Conservation (phyloP, 148 eudicot species). For the Pouteria glomerata region DNA sequence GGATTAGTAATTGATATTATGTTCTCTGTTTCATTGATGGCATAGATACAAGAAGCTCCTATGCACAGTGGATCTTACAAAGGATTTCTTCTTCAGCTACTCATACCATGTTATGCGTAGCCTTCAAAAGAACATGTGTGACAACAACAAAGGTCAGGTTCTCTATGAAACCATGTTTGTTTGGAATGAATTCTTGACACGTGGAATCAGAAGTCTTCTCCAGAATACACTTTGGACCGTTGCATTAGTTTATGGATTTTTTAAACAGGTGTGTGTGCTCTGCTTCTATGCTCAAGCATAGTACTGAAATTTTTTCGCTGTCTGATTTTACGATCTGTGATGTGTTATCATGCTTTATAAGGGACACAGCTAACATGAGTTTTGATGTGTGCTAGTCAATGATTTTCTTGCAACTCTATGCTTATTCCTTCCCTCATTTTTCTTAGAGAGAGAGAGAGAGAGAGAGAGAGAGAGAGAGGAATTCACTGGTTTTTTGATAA, state of each 20-base stretch:
- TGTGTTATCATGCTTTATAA: background rate
- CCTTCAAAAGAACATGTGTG: conserved; percentile 67
- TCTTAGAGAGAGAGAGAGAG: no score
- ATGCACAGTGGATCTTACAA: conserved; percentile 91
- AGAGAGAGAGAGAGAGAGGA: no score
- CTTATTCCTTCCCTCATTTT: no score
- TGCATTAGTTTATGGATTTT: conserved; percentile 86
- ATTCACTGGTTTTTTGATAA: no score
- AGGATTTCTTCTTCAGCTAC: conserved; percentile 93
- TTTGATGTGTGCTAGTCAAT: background rate
- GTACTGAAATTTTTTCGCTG: background rate
- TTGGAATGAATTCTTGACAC: conserved; percentile 93
- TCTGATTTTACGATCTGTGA: background rate
- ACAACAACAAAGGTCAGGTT: conserved; percentile 37
- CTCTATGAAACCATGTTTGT: conserved; percentile 82
- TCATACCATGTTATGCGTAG: conserved; percentile 92
- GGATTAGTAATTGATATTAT: conserved; percentile 1
- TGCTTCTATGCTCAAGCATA: conserved; percentile 8
- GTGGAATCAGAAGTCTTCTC: conserved; percentile 57
- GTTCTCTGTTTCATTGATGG: conserved; percentile 7
- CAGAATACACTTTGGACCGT: conserved; percentile 84
- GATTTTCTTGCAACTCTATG: background rate
- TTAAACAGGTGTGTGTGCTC: conserved; percentile 59
- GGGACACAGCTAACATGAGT: background rate
- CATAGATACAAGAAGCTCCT: conserved; percentile 89